Evolutionary conservation across 2,329 filamentous ascomycete species (phyloP).

Genomic region (Aspergillus aculeatus): DNA sequence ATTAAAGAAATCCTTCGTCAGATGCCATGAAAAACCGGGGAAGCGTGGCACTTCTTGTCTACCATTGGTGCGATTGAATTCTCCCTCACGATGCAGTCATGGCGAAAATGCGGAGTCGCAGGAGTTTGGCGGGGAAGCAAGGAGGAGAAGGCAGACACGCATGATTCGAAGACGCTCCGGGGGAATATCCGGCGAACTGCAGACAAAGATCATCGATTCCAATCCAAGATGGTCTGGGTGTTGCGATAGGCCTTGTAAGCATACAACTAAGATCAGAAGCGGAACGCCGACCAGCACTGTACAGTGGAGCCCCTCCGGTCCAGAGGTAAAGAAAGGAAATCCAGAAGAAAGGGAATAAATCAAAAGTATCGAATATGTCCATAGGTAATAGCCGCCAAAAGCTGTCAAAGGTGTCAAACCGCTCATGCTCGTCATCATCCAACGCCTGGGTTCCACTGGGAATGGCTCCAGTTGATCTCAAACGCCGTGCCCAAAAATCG

Average conservation of each 20-base stretch:
- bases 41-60: constrained; percentile 2
- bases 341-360: background rate
- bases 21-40: background rate
- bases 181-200: background rate
- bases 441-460: background rate
- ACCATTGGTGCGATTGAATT: constrained; percentile 31
- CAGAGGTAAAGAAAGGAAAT: background rate
- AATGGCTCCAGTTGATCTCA: constrained; percentile 10
- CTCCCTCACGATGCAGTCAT: background rate
- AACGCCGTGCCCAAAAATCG: constrained; percentile 13
- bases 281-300: background rate
- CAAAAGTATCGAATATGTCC: background rate
- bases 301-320: background rate
- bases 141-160: background rate
- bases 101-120: constrained; percentile 7
- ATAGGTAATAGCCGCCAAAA: background rate
- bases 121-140: constrained; percentile 9
- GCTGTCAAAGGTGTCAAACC: background rate
- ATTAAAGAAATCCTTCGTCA: background rate
- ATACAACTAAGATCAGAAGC: background rate
- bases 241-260: background rate
- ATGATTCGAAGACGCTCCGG: background rate
- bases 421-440: background rate
- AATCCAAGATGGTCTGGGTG: background rate
- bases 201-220: background rate